Percentiles rank a stretch among this genome's conserved stretches.
Evolutionary conservation across 805 yeast genomes (phyloP).

Genomic region (Deakozyma indianensis): DNA sequence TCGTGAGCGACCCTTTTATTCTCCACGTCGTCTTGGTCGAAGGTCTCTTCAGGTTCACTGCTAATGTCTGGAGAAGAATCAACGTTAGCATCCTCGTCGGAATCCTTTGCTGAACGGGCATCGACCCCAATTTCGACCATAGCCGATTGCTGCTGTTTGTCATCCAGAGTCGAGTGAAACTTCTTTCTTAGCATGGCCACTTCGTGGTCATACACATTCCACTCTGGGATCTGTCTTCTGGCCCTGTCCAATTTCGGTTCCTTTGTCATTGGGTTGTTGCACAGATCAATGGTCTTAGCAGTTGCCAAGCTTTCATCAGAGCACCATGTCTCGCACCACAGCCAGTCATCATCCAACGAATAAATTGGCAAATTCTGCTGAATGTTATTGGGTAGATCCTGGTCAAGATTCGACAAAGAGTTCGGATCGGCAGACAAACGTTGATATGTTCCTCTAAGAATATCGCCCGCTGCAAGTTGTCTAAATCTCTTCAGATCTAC

Average conservation of each 20-base stretch:
- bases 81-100: too few species aligned
- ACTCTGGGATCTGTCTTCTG: constrained; percentile 61
- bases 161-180: constrained; percentile 3
- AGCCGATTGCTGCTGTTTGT: neutral
- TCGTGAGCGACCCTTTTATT: too few species aligned
- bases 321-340: constrained; percentile 95
- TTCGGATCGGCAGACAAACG: constrained; percentile 61
- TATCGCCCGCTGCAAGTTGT: constrained; percentile 58
- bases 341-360: constrained; percentile 71
- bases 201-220: constrained; percentile 52
- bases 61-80: too few species aligned
- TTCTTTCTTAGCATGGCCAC: constrained; percentile 20
- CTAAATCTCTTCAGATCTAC: constrained; percentile 63
- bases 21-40: too few species aligned
- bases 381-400: constrained; percentile 82
- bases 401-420: constrained; percentile 75
- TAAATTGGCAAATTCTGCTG: constrained; percentile 54
- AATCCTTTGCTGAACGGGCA: neutral
- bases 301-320: constrained; percentile 40
- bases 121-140: neutral
- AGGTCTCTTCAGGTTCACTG: too few species aligned
- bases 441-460: constrained; percentile 73
- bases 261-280: constrained; percentile 71
- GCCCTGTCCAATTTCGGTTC: constrained; percentile 70
- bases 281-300: constrained; percentile 72